phyloP scores from a whole-genome alignment of 345 rosid genomes.

The Angophora floribunda region DNA sequence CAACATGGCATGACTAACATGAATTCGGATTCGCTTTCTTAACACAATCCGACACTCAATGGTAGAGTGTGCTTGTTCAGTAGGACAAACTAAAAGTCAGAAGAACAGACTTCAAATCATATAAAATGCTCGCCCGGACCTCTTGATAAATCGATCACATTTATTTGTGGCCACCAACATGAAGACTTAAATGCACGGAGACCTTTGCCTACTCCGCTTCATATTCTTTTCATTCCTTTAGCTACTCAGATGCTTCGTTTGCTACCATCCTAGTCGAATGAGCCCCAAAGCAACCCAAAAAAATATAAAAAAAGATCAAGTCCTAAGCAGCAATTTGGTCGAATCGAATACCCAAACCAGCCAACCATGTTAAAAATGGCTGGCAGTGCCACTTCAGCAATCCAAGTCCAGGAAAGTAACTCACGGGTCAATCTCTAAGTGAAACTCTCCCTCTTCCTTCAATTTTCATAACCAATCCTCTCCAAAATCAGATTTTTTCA shows the following conservation, averaged over 20 bases:
- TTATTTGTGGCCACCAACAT: neutral
- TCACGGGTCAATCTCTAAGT: neutral
- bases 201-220: neutral
- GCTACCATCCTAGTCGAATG: neutral
- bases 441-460: neutral
- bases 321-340: neutral
- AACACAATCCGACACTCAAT: neutral
- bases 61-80: neutral
- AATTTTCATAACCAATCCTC: neutral
- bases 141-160: neutral
- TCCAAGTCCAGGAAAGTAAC: neutral
- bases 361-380: neutral
- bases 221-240: neutral
- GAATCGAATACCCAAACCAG: neutral
- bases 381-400: neutral
- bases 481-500: neutral
- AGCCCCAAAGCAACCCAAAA: neutral
- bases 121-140: neutral
- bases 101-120: neutral
- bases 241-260: neutral
- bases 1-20: neutral
- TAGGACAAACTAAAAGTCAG: neutral
- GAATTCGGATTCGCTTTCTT: neutral
- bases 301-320: neutral
- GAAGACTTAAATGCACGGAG: neutral